Evolutionary conservation across 2,329 filamentous ascomycete species (phyloP), one percentile per base, ranked within the genome.

Genomic region (Aspergillus terreus): DNA sequence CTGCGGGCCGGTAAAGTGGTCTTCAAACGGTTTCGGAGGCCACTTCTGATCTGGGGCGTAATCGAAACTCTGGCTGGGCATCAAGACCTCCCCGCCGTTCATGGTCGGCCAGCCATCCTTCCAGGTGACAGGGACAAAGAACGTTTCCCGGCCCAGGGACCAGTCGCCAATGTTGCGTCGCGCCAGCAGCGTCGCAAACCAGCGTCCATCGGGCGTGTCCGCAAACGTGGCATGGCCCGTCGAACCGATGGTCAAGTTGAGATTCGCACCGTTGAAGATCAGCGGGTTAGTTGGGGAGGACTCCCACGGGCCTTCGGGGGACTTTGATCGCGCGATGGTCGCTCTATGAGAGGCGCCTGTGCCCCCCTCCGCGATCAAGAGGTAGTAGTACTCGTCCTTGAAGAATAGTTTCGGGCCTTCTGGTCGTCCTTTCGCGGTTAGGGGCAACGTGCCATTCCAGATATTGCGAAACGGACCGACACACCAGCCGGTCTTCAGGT

Each of bases 391-490:
- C 6, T 17, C 44, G 10, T 21, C 21, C 17, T 40, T 50, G 4
- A 23, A 4, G 15, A 47, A 47, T 11, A 47, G 33, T 21, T 47
- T 47, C 33, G 45, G 45, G 2, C 33, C 45, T 19, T 52, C 46
- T 19, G 50, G 46, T 25, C 50, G 41, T 21, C 40, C 46, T 6
- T 17, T 12, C 2, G 25, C 9, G 17, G 12, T 25, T 12, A 30
- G 23, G 10, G 33, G 19, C 30, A 49, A 7, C 6, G 46, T 52
- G 10, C 50, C 46, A 25, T 52, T 52, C 50, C 50, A 52, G 12
- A 52, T 17, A 12, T 32, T 38, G 25, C 38, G 44, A 12, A 43
- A 52, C 15, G 41, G 23, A 14, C 46, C 44, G 11, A 41, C 5
- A 41, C 50, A 52, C 6, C 36, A n/a, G 17, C 46, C 50, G 0